These are phyloP conservation scores for Colletotrichum nymphaeae DNA, from an alignment of 2,329 filamentous ascomycete species.

Conservation along the genomic window DNA sequence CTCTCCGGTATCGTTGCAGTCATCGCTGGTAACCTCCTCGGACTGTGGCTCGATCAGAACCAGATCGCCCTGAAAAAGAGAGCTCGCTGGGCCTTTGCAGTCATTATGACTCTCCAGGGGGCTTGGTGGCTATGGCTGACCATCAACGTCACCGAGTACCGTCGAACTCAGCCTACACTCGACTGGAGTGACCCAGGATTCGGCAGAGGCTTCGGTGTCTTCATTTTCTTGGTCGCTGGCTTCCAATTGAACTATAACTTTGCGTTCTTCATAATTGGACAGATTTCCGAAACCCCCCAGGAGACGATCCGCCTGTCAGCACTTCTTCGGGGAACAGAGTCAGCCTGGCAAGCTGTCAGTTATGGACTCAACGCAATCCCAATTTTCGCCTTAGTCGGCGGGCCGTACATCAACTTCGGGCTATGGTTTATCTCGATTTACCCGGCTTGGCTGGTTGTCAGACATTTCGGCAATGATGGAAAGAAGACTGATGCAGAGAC, in stretches of 20 bases:
- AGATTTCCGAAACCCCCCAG: constrained; percentile 67
- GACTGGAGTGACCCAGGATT: constrained; percentile 59
- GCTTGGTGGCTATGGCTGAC: constrained; percentile 78
- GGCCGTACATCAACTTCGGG: constrained; percentile 74
- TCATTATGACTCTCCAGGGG: constrained; percentile 67
- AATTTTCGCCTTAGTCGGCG: constrained; percentile 71
- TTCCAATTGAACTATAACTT: constrained; percentile 81
- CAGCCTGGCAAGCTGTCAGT: constrained; percentile 75
- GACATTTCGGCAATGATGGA: neutral
- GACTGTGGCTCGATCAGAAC: constrained; percentile 68
- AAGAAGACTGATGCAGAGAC: neutral
- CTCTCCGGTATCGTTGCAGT: constrained; percentile 68
- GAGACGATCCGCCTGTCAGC: constrained; percentile 74
- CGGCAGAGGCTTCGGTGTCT: constrained; percentile 58
- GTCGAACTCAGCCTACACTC: constrained; percentile 60
- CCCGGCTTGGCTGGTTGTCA: constrained; percentile 70
- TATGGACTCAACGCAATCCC: constrained; percentile 72
- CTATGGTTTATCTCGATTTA: constrained; percentile 71
- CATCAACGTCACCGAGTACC: constrained; percentile 70
- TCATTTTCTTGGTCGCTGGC: constrained; percentile 71
- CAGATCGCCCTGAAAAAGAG: constrained; percentile 62
- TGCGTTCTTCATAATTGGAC: constrained; percentile 74
- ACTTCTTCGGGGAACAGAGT: constrained; percentile 73
- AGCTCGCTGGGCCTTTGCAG: constrained; percentile 62
- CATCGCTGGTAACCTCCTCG: constrained; percentile 70